phyloP scores from a whole-genome alignment of 306 rosid genomes.

The Begonia fuchsioides region DNA sequence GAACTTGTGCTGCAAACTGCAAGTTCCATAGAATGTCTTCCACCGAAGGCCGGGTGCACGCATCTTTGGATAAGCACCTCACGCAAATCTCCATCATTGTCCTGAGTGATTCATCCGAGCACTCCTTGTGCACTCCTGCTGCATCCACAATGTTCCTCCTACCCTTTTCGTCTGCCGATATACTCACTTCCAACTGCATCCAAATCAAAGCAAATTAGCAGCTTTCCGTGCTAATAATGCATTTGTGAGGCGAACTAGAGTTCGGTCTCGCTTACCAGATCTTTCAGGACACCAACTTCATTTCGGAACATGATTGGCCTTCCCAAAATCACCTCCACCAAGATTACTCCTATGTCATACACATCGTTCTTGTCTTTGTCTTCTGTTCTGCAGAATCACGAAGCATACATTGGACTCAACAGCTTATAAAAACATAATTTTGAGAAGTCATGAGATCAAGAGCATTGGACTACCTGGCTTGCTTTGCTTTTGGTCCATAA shows the following conservation, averaged over 20 bases:
- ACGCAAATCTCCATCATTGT: slow-evolving; percentile 80
- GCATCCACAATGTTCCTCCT: slow-evolving; percentile 77
- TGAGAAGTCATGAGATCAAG: too few relatives aligned
- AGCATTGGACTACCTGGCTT: too few relatives aligned
- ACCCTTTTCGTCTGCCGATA: slow-evolving; percentile 45
- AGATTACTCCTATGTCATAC: slow-evolving; percentile 72
- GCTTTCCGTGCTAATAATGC: not conserved
- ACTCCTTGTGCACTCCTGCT: slow-evolving; percentile 59
- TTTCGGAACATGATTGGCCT: slow-evolving; percentile 66
- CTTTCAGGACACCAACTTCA: slow-evolving; percentile 70
- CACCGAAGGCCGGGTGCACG: slow-evolving; percentile 57
- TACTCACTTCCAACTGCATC: slow-evolving; percentile 66
- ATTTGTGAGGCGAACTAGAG: too few relatives aligned
- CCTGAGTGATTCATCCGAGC: slow-evolving; percentile 63
- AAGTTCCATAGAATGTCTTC: slow-evolving; percentile 90
- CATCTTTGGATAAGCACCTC: slow-evolving; percentile 51
- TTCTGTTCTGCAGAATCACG: slow-evolving; percentile 26
- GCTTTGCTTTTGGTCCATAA: too few relatives aligned
- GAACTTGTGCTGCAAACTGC: slow-evolving; percentile 92
- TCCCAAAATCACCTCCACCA: slow-evolving; percentile 77
- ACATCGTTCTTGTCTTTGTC: slow-evolving; percentile 68
- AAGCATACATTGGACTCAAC: too few relatives aligned
- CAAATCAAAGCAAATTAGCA: slow-evolving; percentile 4
- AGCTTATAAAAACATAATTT: not conserved
- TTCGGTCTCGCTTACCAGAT: slow-evolving; percentile 51